Conservation (phyloP, 2,329 filamentous ascomycete species). For the Rhexocercosporidium sp. region DNA sequence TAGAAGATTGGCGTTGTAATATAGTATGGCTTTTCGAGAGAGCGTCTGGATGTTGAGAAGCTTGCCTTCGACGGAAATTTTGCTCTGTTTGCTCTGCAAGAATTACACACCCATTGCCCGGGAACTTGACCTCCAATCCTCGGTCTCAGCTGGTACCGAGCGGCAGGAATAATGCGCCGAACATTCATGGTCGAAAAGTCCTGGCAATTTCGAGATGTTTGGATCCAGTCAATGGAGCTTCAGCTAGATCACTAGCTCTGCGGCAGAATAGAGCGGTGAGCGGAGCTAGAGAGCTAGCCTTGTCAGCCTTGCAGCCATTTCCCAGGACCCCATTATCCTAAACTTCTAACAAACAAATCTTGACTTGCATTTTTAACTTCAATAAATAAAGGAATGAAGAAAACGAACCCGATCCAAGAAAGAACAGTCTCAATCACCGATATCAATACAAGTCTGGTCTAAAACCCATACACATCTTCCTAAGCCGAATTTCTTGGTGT, state of each 20-base stretch:
- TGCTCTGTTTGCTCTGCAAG: constrained; percentile 29
- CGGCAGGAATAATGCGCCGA: constrained; percentile 25
- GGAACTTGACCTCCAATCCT: constrained; percentile 16
- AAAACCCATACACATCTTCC: background rate
- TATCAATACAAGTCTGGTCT: background rate
- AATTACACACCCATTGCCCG: constrained; percentile 35
- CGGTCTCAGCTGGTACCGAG: constrained; percentile 27
- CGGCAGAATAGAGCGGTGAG: constrained; percentile 13
- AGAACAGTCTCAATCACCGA: background rate
- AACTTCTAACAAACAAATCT: background rate
- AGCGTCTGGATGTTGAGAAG: constrained; percentile 29
- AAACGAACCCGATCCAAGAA: background rate
- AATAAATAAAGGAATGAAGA: background rate
- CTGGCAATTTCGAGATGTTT: background rate
- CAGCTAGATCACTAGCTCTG: background rate
- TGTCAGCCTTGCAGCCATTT: constrained; percentile 1
- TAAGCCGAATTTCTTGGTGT: background rate
- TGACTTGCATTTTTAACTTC: background rate
- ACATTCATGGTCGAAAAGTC: constrained; percentile 28
- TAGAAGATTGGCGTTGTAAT: constrained; percentile 98
- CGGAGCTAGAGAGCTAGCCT: background rate
- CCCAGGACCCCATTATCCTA: background rate
- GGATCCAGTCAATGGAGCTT: background rate
- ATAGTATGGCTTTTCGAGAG: constrained; percentile 82
- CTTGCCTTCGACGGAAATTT: constrained; percentile 12